These are phyloP conservation scores for Mortierella sp. DNA, from an alignment of 371 early-diverging fungal species.

Conservation along the genomic window DNA sequence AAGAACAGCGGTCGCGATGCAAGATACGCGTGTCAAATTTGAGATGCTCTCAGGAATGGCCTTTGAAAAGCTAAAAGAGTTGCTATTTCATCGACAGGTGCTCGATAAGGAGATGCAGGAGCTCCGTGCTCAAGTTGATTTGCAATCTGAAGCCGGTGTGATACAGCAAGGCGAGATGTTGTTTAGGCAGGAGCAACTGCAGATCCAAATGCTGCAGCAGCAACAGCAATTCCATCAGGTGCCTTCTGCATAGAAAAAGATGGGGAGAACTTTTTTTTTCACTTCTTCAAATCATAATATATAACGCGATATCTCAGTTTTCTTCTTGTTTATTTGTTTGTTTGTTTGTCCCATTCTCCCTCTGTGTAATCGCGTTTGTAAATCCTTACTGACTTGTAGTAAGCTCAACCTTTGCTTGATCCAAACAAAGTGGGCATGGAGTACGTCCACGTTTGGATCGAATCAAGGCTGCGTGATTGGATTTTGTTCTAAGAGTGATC, in stretches of 20 bases:
- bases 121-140: constrained; percentile 41
- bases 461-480: constrained; percentile 67
- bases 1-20: constrained; percentile 61
- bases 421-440: constrained; percentile 69
- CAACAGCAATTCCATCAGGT: not conserved
- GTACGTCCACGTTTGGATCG: constrained; percentile 62
- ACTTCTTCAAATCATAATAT: too few species aligned
- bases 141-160: constrained; percentile 9
- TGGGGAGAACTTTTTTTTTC: not conserved
- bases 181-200: constrained; percentile 28
- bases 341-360: not conserved
- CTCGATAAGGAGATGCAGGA: constrained; percentile 54
- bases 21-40: constrained; percentile 63
- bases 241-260: not conserved
- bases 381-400: constrained; percentile 11
- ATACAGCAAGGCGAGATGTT: constrained; percentile 31
- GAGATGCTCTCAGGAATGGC: constrained; percentile 67
- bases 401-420: constrained; percentile 61
- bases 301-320: too few species aligned
- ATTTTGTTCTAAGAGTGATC: constrained; percentile 61
- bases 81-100: constrained; percentile 58
- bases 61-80: constrained; percentile 65
- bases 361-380: not conserved
- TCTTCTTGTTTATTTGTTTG: too few species aligned
- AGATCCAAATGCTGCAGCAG: constrained; percentile 18